These are phyloP conservation scores for Aurantiochytrium sp. DNA, from an alignment of 108 stramenopile species.

Conservation along the genomic window DNA sequence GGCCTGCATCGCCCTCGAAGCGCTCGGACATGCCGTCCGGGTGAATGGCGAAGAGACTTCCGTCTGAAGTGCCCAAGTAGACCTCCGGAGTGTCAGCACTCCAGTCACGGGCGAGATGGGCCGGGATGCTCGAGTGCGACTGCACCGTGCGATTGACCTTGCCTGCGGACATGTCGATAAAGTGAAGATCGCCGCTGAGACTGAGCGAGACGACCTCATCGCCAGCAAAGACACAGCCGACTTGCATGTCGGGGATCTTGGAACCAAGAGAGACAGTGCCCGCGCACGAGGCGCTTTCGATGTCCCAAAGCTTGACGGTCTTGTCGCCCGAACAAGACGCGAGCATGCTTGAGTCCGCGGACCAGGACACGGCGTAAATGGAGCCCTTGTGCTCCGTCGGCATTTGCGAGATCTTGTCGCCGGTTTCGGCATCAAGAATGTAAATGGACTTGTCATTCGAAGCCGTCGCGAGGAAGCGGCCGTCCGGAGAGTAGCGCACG, in stretches of 20 bases:
- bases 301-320: slow-evolving; percentile 9
- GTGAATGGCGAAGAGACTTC: not conserved
- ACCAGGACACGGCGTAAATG: not conserved
- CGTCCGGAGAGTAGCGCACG: not conserved
- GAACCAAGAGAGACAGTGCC: not conserved
- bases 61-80: not conserved
- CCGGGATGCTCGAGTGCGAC: not conserved
- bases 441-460: not conserved
- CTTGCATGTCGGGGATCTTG: not conserved
- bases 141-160: not conserved
- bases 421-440: slow-evolving; percentile 14
- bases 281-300: not conserved
- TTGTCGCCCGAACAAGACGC: not conserved
- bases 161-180: not conserved
- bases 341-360: not conserved
- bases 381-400: slow-evolving; percentile 10
- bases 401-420: not conserved
- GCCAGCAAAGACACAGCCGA: not conserved
- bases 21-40: not conserved
- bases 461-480: not conserved
- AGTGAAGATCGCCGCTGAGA: not conserved
- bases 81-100: not conserved
- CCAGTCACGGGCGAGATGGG: not conserved
- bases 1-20: not conserved
- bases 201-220: not conserved